These are phyloP conservation scores for Teunomyces barrocoloradensis DNA, from an alignment of 805 yeast species.

Conservation along the genomic window DNA sequence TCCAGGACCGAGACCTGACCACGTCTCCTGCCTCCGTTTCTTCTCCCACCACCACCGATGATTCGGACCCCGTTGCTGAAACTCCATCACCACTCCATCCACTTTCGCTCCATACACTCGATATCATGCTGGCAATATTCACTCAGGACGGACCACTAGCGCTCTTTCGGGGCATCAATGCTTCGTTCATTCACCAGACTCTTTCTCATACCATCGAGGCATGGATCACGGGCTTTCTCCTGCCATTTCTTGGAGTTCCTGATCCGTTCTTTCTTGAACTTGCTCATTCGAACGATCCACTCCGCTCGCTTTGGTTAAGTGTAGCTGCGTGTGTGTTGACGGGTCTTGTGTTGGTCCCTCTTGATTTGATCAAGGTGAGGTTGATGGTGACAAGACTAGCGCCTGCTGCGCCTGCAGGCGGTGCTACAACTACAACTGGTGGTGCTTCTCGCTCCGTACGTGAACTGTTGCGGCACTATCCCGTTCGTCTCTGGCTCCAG, in stretches of 20 bases:
- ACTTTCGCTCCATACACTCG: slow-evolving; percentile 57
- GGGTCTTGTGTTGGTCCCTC: slow-evolving; percentile 70
- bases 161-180: slow-evolving; percentile 69
- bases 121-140: slow-evolving; percentile 59
- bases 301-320: slow-evolving; percentile 62
- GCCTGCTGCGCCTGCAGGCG: no score
- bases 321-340: slow-evolving; percentile 71
- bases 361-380: slow-evolving; percentile 77
- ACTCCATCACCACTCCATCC: no score
- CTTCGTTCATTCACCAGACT: slow-evolving; percentile 76
- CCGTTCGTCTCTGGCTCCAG: slow-evolving; percentile 50
- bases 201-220: slow-evolving; percentile 77
- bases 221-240: slow-evolving; percentile 86
- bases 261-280: slow-evolving; percentile 86
- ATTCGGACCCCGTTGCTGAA: no score
- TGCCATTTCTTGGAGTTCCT: slow-evolving; percentile 79
- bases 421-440: no score
- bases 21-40: no score
- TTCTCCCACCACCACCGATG: no score
- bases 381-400: slow-evolving; percentile 49
- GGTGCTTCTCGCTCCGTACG: slow-evolving; percentile 50
- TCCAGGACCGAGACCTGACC: slow-evolving; percentile 16
- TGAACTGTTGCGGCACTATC: slow-evolving; percentile 59
- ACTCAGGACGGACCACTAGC: slow-evolving; percentile 73
- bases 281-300: slow-evolving; percentile 75